Conservation (phyloP, 2,329 filamentous ascomycete genomes). For the Bipolaris oryzae region DNA sequence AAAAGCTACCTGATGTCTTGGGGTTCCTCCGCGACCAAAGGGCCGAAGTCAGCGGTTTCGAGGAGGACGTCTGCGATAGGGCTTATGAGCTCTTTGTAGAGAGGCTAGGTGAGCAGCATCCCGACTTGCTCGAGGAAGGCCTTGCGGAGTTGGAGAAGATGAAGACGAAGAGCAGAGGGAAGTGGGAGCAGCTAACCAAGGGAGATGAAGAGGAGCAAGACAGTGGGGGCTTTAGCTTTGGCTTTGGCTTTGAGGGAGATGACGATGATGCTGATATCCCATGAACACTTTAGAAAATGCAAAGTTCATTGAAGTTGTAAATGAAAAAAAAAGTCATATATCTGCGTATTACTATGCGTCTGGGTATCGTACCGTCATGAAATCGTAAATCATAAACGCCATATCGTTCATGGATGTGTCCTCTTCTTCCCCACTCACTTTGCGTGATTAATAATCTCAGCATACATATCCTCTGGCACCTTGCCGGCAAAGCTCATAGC, state of each 20-base stretch:
- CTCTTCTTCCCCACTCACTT: constrained; percentile 56
- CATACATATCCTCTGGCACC: constrained; percentile 88
- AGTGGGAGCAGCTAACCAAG: constrained; percentile 81
- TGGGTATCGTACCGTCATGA: constrained; percentile 15
- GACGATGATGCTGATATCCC: constrained; percentile 53
- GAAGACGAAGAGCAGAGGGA: constrained; percentile 70
- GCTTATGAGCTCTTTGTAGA: constrained; percentile 74
- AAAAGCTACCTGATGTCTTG: constrained; percentile 75
- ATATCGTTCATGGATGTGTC: neutral
- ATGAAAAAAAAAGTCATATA: neutral
- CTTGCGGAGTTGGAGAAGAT: constrained; percentile 69
- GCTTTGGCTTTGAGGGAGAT: constrained; percentile 64
- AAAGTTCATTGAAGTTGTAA: neutral
- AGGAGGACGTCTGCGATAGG: constrained; percentile 70
- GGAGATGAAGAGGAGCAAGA: constrained; percentile 52
- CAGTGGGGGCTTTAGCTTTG: constrained; percentile 64
- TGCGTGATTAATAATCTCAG: constrained; percentile 86
- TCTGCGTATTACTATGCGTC: neutral
- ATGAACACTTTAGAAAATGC: constrained; percentile 15
- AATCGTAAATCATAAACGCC: constrained; percentile 15
- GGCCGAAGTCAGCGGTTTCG: constrained; percentile 88
- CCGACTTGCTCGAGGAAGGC: constrained; percentile 68
- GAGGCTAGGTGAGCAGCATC: constrained; percentile 66
- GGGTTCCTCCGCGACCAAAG: constrained; percentile 81
- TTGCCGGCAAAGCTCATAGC: constrained; percentile 86